Conservation (phyloP, 345 rosid species). For the Turritis glabra region DNA sequence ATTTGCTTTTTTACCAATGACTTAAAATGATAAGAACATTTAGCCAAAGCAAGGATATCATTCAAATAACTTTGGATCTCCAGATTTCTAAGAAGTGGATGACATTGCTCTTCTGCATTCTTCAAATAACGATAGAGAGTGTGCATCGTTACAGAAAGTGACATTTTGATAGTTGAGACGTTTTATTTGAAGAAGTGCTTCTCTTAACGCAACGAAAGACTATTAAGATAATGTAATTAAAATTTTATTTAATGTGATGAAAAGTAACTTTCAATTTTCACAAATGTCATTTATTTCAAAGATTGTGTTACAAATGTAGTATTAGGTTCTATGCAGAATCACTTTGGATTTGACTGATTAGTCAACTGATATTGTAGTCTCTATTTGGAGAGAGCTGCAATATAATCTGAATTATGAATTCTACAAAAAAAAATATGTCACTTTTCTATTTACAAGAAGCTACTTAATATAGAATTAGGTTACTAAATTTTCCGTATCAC, state of each 20-base stretch:
- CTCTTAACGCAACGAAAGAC: too few relatives aligned
- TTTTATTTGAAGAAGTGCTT: too few relatives aligned
- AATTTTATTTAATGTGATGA: conserved; percentile 19
- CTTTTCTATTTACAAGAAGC: background rate
- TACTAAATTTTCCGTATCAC: background rate
- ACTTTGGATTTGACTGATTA: conserved; percentile 29
- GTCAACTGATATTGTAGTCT: conserved; percentile 14
- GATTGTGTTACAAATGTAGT: conserved; percentile 21
- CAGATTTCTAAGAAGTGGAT: too few relatives aligned
- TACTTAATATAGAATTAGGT: background rate
- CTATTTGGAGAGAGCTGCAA: background rate
- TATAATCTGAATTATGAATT: background rate
- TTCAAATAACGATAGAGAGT: too few relatives aligned
- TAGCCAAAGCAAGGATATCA: too few relatives aligned
- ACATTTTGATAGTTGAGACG: too few relatives aligned
- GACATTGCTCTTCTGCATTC: too few relatives aligned
- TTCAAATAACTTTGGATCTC: too few relatives aligned
- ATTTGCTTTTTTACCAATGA: too few relatives aligned
- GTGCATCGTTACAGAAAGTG: too few relatives aligned
- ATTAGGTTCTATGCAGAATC: conserved; percentile 15
- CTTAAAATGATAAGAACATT: too few relatives aligned
- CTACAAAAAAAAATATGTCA: background rate
- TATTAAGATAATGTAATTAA: conserved; percentile 21
- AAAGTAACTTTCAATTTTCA: conserved; percentile 28
- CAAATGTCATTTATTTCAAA: conserved; percentile 33